Evolutionary conservation across 305 asterid genomes (phyloP).

Genomic region (Ruellia speciosa): DNA sequence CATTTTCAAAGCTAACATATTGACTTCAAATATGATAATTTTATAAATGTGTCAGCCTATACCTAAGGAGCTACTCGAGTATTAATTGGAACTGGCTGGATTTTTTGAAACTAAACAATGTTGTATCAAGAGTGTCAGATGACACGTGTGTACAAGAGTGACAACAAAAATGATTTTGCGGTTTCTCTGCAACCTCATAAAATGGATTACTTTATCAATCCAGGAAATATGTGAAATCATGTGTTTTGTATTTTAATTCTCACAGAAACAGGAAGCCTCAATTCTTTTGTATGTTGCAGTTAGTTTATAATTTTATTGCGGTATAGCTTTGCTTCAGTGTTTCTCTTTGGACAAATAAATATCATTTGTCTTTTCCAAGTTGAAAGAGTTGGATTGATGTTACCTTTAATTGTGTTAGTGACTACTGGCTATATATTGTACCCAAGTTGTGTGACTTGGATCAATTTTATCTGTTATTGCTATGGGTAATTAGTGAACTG

Average conservation of each 20-base stretch:
- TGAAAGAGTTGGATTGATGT: too few relatives aligned
- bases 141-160: too few relatives aligned
- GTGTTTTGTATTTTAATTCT: too few relatives aligned
- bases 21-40: background rate
- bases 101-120: too few relatives aligned
- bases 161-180: background rate
- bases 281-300: background rate
- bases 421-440: background rate
- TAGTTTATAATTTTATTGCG: background rate
- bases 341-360: background rate
- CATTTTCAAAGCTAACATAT: background rate
- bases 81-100: too few relatives aligned
- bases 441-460: background rate
- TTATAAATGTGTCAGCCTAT: background rate
- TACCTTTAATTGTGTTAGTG: background rate
- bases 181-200: background rate
- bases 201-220: too few relatives aligned
- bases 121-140: too few relatives aligned
- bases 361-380: background rate
- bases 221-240: too few relatives aligned
- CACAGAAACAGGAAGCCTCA: background rate
- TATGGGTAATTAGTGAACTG: constrained; percentile 13
- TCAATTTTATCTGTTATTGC: constrained; percentile 5
- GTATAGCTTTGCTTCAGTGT: background rate
- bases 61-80: too few relatives aligned